Base-by-base conservation (phyloP, 148 eudicot species). In the Diospyros lotus region DNA sequence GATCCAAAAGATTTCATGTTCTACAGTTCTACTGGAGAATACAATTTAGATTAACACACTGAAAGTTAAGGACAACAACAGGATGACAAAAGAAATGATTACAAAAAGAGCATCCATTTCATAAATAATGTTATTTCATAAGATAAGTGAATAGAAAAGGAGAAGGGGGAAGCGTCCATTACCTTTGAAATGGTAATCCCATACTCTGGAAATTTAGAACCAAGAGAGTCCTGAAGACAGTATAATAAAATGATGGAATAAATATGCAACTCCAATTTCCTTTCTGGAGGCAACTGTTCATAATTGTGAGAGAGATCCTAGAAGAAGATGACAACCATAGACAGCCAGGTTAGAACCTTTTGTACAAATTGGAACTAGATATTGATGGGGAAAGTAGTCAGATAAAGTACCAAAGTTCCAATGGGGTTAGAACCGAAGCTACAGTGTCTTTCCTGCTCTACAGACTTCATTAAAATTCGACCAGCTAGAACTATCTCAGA, bases 261-360 rank as follows among this genome's bases (percentile, higher is more conserved):
- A 51, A 95, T 87, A 79, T 92, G 92, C 60, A 87, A 76, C 86
- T 90, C 94, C 86, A 95, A 73, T 84, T 89, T 95, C 72, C 66
- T 80, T 42, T 86, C 91, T 46, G 84, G 80, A 66, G 86, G 83
- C 63, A 92, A 87, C 52, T 86, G 79, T 63, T 56, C 81, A 80
- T 95, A 92, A 67, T 89, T 83, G 83, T 92, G 91, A 77, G 84
- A 85, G 76, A 92, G 98, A 64, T 85, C 91, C 98, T 95, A 78
- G 51, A 78, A 64, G 48, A 78, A 73, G 52, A 60, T 51, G 46
- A 72, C 75, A 52, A 56, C 58, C 70, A 70, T 64, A 63, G 76
- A 66, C 65, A 48, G 52, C 59, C 38, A 61, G 50, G 70, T 60
- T 58, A 75, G 77, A 64, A 40, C 64, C 70, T 62, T 44, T 50